Conservation (phyloP, 495 filamentous ascomycete genomes). For the Xylaria nigripes region DNA sequence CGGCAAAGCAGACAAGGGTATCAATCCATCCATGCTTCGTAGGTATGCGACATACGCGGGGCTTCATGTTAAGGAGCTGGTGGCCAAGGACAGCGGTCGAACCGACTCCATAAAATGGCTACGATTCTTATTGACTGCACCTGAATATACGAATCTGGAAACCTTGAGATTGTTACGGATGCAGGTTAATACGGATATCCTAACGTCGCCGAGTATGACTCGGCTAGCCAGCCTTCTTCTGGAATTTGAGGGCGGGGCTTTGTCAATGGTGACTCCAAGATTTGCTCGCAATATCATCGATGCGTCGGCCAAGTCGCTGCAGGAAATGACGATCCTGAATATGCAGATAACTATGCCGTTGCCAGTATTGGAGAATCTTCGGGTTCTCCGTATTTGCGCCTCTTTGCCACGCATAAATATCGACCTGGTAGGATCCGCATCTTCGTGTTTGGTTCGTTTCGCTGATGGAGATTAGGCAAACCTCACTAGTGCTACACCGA, state of each 20-base stretch:
- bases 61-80: constrained; percentile 3
- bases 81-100: background rate
- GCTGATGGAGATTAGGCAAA: constrained; percentile 10
- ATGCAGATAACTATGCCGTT: background rate
- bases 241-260: constrained; percentile 1
- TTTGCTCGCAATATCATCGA: constrained; percentile 10
- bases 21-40: constrained; percentile 2
- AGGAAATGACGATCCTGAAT: constrained; percentile 18
- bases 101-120: background rate
- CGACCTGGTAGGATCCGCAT: background rate
- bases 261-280: background rate
- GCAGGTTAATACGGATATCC: background rate
- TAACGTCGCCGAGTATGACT: background rate
- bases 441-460: background rate
- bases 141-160: constrained; percentile 7
- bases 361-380: constrained; percentile 16
- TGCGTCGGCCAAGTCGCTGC: constrained; percentile 10
- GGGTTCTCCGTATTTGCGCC: constrained; percentile 8
- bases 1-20: background rate
- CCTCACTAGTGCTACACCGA: constrained; percentile 10
- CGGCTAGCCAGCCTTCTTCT: constrained; percentile 12
- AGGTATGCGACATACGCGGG: constrained; percentile 12
- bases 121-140: background rate
- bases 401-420: constrained; percentile 5
- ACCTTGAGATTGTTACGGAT: constrained; percentile 12